A percentile compares a stretch with the other conserved stretches of the same genome.
Evolutionary conservation across 805 yeast species (phyloP).

Genomic region (Ogataea kodamae): DNA sequence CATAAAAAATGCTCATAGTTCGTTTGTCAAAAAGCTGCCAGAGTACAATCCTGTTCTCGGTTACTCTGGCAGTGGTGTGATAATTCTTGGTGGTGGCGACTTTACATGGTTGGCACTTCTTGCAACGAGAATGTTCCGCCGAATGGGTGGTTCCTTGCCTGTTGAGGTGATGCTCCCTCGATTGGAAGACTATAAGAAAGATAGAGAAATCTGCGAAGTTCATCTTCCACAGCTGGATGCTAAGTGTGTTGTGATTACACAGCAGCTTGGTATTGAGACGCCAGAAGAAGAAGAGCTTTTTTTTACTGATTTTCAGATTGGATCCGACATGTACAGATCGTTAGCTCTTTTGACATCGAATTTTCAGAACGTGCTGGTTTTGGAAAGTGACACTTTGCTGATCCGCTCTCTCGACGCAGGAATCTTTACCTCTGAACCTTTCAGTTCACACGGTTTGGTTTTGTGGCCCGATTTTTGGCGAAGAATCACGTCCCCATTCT

Average conservation of each 20-base stretch:
- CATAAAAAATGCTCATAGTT: conserved; percentile 33
- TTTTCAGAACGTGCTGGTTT: conserved; percentile 43
- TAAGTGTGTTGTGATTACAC: conserved; percentile 52
- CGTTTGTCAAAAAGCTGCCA: conserved; percentile 36
- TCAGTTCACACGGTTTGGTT: conserved; percentile 48
- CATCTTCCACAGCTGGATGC: conserved; percentile 49
- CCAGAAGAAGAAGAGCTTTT: conserved; percentile 37
- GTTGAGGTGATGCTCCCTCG: conserved; percentile 45
- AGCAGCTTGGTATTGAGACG: conserved; percentile 41
- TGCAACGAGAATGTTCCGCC: conserved; percentile 48
- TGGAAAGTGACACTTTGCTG: conserved; percentile 45
- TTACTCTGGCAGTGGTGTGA: conserved; percentile 52
- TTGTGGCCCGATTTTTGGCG: conserved; percentile 85
- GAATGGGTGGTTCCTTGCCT: conserved; percentile 44
- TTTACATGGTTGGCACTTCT: conserved; percentile 57
- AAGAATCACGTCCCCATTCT: conserved; percentile 68
- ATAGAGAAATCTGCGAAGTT: conserved; percentile 45
- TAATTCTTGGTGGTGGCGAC: conserved; percentile 66
- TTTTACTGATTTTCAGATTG: conserved; percentile 38
- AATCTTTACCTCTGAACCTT: conserved; percentile 46
- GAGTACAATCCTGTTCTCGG: conserved; percentile 32
- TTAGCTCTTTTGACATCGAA: conserved; percentile 42
- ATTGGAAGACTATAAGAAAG: conserved; percentile 37
- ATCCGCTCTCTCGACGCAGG: conserved; percentile 37
- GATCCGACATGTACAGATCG: conserved; percentile 31